Conservation (phyloP, 2,329 filamentous ascomycete species). For the Clarireedia monteithiana region DNA sequence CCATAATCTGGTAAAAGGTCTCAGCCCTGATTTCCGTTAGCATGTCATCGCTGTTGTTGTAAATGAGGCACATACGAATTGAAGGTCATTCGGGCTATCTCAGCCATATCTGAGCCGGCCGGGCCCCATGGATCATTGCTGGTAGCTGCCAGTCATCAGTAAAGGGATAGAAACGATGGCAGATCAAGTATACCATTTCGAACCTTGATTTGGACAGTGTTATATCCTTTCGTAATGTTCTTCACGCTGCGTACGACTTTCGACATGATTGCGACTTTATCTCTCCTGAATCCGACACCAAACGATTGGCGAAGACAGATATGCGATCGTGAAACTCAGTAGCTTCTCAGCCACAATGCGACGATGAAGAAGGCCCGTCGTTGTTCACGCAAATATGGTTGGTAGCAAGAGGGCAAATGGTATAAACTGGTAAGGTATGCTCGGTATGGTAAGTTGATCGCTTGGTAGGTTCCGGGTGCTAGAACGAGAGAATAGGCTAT, state of each 20-base stretch:
- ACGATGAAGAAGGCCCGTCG: conserved; percentile 1
- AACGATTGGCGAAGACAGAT: neutral
- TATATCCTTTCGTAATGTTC: conserved; percentile 99
- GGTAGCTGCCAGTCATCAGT: conserved; percentile 59
- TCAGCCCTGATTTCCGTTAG: conserved; percentile 50
- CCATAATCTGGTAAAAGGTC: conserved; percentile 99
- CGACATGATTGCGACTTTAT: conserved; percentile 58
- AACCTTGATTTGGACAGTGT: conserved; percentile 93
- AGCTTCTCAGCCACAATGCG: conserved; percentile 7
- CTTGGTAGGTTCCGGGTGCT: neutral
- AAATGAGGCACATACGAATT: conserved; percentile 64
- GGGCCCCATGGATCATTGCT: conserved; percentile 99
- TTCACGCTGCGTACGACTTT: conserved; percentile 96
- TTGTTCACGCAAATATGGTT: neutral
- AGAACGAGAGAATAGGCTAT: neutral
- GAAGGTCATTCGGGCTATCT: conserved; percentile 96
- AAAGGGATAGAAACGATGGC: conserved; percentile 5
- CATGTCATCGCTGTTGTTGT: conserved; percentile 4
- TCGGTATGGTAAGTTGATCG: neutral
- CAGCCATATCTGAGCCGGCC: conserved; percentile 95
- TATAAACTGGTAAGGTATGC: too few relatives aligned
- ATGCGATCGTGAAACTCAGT: neutral
- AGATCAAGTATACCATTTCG: conserved; percentile 69
- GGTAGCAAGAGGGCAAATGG: too few relatives aligned
- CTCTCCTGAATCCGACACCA: conserved; percentile 1